These are phyloP conservation scores for Penicillium odoratum DNA, from an alignment of 495 filamentous ascomycete genomes.

Conservation along the genomic window DNA sequence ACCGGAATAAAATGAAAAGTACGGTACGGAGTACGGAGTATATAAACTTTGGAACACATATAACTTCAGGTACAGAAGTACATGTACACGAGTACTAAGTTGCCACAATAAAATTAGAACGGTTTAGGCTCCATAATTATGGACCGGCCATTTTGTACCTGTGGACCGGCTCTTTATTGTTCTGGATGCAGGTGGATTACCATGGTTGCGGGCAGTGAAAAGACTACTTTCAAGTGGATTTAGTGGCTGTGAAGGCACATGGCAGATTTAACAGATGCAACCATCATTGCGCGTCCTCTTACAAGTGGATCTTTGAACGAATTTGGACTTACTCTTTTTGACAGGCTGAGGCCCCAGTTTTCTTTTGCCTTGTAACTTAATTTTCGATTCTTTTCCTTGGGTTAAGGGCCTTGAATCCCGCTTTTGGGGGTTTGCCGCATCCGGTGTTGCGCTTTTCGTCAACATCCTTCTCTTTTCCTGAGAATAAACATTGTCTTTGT, in stretches of 20 bases:
- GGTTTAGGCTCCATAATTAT: background rate
- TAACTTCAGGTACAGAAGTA: no score
- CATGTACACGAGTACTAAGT: background rate
- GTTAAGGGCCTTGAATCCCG: background rate
- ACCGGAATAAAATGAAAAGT: background rate
- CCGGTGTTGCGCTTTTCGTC: background rate
- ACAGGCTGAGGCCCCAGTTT: conserved; percentile 1
- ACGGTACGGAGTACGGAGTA: no score
- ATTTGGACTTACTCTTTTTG: background rate
- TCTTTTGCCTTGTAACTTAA: background rate
- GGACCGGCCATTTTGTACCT: no score
- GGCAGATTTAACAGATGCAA: conserved; percentile 6
- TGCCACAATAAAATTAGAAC: background rate
- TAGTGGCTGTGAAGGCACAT: background rate
- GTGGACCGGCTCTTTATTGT: no score
- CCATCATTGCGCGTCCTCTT: background rate
- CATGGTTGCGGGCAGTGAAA: background rate
- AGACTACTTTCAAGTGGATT: background rate
- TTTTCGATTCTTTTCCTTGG: background rate
- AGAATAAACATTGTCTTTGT: background rate
- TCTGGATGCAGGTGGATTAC: background rate
- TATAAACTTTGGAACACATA: no score
- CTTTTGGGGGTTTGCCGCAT: conserved; percentile 3
- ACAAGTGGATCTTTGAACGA: background rate
- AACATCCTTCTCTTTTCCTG: background rate